Base-by-base conservation (phyloP, 2,329 filamentous ascomycete species). In the Chaetomiaceae sp. region DNA sequence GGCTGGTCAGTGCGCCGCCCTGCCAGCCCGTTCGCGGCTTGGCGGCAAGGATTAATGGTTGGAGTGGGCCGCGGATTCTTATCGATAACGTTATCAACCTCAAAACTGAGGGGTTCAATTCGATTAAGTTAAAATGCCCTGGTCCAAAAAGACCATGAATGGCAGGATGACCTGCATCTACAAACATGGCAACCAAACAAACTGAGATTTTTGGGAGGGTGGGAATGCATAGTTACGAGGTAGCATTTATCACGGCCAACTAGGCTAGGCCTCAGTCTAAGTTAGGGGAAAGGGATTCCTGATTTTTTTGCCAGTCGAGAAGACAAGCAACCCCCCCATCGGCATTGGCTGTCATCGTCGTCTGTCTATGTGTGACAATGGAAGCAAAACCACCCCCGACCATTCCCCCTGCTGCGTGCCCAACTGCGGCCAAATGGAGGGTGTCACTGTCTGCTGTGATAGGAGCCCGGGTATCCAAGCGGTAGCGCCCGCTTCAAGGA, bases 1-100 rank as follows among this genome's bases (percentile, higher is more conserved):
- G 31, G 20, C 10, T 56, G 55, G 59, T 50, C 51, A 34, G 53
- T 60, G 58, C 58, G 23, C 41, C 10, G n/a, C 31, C 2, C 14
- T 16, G 14, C n/a, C 12, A 20, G 35, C 30, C 30, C 30, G 25
- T 14, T 21, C 5, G 5, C 13, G 40, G 23, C 51, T 55, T 57
- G 50, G 55, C 55, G 41, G 33, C 25, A 44, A 21, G 37, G 30
- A 34, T 9, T 5, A 7, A 13, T 7, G 4, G 30, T n/a, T 2
- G 6, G 33, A 12, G 35, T 23, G 40, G 44, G 34, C 7, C 34
- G 10, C 12, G 2, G 3, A 3, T 4, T 10, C 23, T 46, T 50
- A 54, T 54, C 51, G 51, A 54, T 53, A 53, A 45, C n/a, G 25
- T 42, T 5, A 33, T 8, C n/a, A 43, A 12, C 10, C 10, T 27